Evolutionary conservation across 1,284 basidiomycete species (phyloP).

Genomic region (Rhodotorula mucilaginosa): DNA sequence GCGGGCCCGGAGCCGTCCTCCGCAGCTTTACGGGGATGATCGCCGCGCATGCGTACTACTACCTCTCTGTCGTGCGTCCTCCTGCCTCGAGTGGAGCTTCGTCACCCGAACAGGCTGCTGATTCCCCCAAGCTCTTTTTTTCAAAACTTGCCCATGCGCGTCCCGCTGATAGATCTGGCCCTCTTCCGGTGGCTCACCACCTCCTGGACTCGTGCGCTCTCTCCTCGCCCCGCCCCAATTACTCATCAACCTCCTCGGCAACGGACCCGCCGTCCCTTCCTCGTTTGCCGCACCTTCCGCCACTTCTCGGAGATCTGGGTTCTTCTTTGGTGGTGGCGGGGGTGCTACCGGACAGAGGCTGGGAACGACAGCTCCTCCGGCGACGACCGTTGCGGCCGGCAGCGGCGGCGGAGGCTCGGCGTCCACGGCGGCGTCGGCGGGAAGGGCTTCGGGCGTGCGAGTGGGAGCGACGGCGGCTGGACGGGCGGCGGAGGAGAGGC

Average conservation of each 20-base stretch:
- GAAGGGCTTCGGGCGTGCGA: background rate
- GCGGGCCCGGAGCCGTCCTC: slow-evolving; percentile 61
- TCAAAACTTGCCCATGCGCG: no score
- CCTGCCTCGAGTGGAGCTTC: slow-evolving; percentile 5
- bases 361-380: background rate
- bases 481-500: slow-evolving; percentile 5
- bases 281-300: background rate
- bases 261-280: slow-evolving; percentile 15
- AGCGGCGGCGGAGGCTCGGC: background rate
- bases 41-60: slow-evolving; percentile 63
- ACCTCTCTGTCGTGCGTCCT: slow-evolving; percentile 36
- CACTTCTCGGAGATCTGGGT: background rate
- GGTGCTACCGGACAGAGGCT: background rate
- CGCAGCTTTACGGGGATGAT: slow-evolving; percentile 65
- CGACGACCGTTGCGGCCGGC: no score
- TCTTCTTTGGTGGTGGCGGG: background rate
- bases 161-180: slow-evolving; percentile 25
- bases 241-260: slow-evolving; percentile 26
- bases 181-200: slow-evolving; percentile 5
- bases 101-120: background rate
- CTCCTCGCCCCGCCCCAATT: slow-evolving; percentile 24
- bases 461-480: slow-evolving; percentile 1
- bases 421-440: background rate
- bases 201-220: slow-evolving; percentile 5
- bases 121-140: no score